Base-by-base conservation (phyloP, 345 rosid genomes). In the Lepidium didymum region DNA sequence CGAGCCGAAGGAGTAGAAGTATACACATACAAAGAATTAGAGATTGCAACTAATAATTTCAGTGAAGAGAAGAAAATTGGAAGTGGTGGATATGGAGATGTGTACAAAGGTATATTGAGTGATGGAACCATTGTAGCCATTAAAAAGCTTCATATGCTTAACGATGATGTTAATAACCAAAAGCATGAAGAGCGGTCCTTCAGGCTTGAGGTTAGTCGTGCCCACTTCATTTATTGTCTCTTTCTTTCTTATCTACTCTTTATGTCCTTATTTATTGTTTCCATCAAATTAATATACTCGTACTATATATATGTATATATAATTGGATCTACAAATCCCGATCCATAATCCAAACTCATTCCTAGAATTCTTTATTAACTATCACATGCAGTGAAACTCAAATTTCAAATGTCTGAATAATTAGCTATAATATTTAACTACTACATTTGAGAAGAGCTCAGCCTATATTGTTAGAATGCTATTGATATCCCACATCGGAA, bases 91-190 rank as follows among this genome's bases (percentile, higher is more conserved):
- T 80, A 73, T 54, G 88, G 96, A 38, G 86, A 79, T 36, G 85
- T 88, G 45, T 92, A 86, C 64, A 88, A 69, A 84, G 96, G 98
- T 33, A 58, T 75, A 14, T 71, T 92, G 10, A 67, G 72, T 45
- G 96, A 86, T 77, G 96, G 98, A 37, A 92, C 90, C 7, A 76
- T 88, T 37, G 88, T 84, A 4, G 98, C 96, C 46, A 78, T 90
- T 68, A 90, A 88, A 81, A 88, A 72, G 82, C 75, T 86, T 52
- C 87, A 69, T 40, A 59, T 69, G 74, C 25, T 27, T 61, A 50
- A 49, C 50, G 52, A 52, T 70, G 43, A 52, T 62, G 54, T 14
- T 53, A 74, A 75, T 65, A 83, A 81, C 51, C 84, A 87, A 60
- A 92, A 83, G 53, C 89, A 84, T 72, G 88, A 86, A 36, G 98